Percentiles rank a stretch among this genome's conserved stretches.
Conservation (phyloP, 2,329 filamentous ascomycete species). For the Aspergillus sp. region DNA sequence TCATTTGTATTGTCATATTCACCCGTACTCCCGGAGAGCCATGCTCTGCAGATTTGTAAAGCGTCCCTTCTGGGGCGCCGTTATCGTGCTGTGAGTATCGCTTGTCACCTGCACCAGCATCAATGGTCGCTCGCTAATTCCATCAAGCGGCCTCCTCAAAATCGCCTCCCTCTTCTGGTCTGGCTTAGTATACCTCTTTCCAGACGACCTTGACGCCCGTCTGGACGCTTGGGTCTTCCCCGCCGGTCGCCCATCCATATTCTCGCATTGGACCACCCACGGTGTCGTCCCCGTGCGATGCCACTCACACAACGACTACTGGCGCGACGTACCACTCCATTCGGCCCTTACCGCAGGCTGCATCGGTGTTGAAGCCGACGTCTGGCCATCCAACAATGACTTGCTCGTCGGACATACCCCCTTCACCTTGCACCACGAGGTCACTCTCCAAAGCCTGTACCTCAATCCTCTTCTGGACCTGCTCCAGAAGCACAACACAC, state of each 20-base stretch:
- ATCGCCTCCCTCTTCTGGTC: conserved; percentile 3
- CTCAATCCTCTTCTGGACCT: conserved; percentile 64
- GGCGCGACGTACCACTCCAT: conserved; percentile 63
- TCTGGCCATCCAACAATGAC: conserved; percentile 62
- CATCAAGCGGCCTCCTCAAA: conserved; percentile 5
- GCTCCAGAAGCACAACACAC: conserved; percentile 55
- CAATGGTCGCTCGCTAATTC: too few relatives aligned
- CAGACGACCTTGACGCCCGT: conserved; percentile 9
- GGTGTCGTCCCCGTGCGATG: conserved; percentile 58
- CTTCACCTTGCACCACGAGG: conserved; percentile 55
- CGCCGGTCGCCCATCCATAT: conserved; percentile 8
- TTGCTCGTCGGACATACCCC: conserved; percentile 67
- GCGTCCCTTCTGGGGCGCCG: conserved; percentile 3
- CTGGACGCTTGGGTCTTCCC: conserved; percentile 14
- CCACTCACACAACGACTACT: conserved; percentile 73
- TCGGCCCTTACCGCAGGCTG: conserved; percentile 63
- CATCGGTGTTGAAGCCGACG: conserved; percentile 68
- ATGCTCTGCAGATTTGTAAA: not conserved
- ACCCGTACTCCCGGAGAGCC: not conserved
- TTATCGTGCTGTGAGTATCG: not conserved
- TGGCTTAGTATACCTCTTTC: conserved; percentile 5
- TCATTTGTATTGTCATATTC: not conserved
- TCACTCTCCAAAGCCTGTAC: conserved; percentile 65
- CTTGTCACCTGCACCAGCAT: too few relatives aligned
- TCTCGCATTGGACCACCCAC: conserved; percentile 22